phyloP scores from a whole-genome alignment of 73 alveolate species.

The Paramecium sonneborni region DNA sequence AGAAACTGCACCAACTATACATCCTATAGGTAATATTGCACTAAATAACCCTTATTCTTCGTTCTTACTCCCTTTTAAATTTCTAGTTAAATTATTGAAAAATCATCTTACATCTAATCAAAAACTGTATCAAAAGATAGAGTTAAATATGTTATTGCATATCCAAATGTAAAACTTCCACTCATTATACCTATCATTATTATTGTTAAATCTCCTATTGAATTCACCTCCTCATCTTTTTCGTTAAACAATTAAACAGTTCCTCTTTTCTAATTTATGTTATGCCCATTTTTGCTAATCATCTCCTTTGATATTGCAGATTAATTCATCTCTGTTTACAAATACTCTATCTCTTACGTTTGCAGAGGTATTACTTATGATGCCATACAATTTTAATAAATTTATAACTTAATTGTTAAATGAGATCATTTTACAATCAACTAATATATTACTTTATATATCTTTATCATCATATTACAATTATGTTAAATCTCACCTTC shows the following conservation, averaged over 20 bases:
- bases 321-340: not conserved
- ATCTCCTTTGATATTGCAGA: not conserved
- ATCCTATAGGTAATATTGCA: slow-evolving; percentile 36
- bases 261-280: not conserved
- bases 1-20: slow-evolving; percentile 15
- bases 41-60: slow-evolving; percentile 12
- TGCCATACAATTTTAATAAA: not conserved
- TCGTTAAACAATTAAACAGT: not conserved
- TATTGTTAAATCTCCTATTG: not conserved
- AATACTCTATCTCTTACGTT: not conserved
- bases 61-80: not conserved
- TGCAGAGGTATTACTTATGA: not conserved
- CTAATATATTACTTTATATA: too few species aligned
- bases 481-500: too few species aligned
- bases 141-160: not conserved
- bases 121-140: not conserved
- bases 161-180: slow-evolving; percentile 11
- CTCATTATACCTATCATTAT: not conserved
- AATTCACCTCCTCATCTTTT: not conserved
- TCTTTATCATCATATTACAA: too few species aligned
- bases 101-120: not conserved
- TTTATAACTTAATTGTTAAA: not conserved
- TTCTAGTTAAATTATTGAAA: not conserved
- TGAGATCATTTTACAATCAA: too few species aligned
- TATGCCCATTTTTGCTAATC: not conserved